A percentile compares a stretch with the other conserved stretches of the same genome.
Evolutionary conservation across 306 rosid genomes (phyloP).

Genomic region (Malus domestica): ASM211411v1 NC_041805.1:9331001-9331500

Average conservation of each 20-base stretch:
- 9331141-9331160: not conserved
- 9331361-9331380: conserved; percentile 44
- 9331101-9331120: conserved; percentile 55
- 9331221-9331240: too few species aligned
- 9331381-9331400: not conserved
- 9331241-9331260: not conserved
- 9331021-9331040: not conserved
- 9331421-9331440: not conserved
- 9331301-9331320: conserved; percentile 56
- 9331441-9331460: conserved; percentile 66
- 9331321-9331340: conserved; percentile 65
- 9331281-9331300: conserved; percentile 42
- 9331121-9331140: conserved; percentile 49
- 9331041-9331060: conserved; percentile 1
- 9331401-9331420: not conserved
- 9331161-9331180: not conserved
- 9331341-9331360: conserved; percentile 61
- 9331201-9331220: not conserved
- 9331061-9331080: conserved; percentile 14
- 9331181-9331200: not conserved
- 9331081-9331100: conserved; percentile 49
- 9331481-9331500: conserved; percentile 67
- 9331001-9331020: conserved; percentile 52
- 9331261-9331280: not conserved
- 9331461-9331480: conserved; percentile 52